Base-by-base conservation (phyloP, 768 basidiomycete genomes). In the Lyophyllum decastes region DNA sequence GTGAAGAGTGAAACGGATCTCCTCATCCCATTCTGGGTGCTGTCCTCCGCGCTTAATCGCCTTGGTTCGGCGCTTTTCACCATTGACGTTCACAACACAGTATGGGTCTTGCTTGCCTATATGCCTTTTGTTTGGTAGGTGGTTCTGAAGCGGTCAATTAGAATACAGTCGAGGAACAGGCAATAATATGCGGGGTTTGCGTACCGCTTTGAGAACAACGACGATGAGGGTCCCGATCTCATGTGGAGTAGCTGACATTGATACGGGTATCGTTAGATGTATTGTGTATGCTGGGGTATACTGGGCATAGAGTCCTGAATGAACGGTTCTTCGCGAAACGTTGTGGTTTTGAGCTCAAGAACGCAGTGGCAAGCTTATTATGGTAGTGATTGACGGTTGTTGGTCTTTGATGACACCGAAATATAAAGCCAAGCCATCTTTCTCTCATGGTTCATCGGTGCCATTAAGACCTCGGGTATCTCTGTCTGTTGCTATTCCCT, bases 21-120 rank as follows among this genome's bases (percentile, higher is more conserved):
- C 97, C 66, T 97, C 95, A 69, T 99, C 97, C 95, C 97, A 99
- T 74, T 94, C 94, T 5, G 97, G 97, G 72, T 97, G 95, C 71
- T 99, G 97, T 17, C 97, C 97, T 49, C 97, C 97, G 27, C 94
- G 89, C 70, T 92, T 95, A 71, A 98, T 89, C n/a, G 94, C 87
- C 71, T 90, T 93, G 4, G 96, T 98, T 51, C 92, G 82, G 57
- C 88, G 85, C 67, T 88, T 95, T 72, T 95, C 89, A 49, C 87
- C 86, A 68, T 92, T 89, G 52, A 95, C 77, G 3, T 80, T 77
- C 24, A 96, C 82, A 22, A 86, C 76, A 64, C 94, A 97, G 73
- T 96, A 99, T 0, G 97, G 97, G 71, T 98, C 95, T 73, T 98
- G 97, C 75, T 99, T 99, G 63, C 92, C 92, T 47, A 94, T 95